phyloP scores from a whole-genome alignment of 2,329 filamentous ascomycete genomes.

The Coleophoma cylindrospora region DNA sequence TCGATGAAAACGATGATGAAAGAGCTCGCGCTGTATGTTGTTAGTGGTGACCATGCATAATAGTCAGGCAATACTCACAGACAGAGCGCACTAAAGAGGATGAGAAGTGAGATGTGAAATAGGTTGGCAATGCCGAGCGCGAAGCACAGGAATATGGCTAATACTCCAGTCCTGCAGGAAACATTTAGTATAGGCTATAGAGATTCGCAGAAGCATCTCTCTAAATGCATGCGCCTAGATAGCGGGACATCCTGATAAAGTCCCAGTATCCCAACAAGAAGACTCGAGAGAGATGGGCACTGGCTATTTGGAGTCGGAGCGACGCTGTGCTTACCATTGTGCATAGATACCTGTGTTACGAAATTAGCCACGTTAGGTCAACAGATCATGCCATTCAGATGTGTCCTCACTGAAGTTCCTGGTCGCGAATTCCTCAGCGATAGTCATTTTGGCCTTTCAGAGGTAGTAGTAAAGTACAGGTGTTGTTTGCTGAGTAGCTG shows the following conservation, averaged over 20 bases:
- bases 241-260: too few relatives aligned
- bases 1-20: slow-evolving; percentile 81
- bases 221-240: too few relatives aligned
- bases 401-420: slow-evolving; percentile 67
- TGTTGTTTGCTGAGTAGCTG: background rate
- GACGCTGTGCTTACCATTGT: slow-evolving; percentile 57
- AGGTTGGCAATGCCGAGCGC: slow-evolving; percentile 65
- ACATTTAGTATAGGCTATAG: too few relatives aligned
- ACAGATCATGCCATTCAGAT: background rate
- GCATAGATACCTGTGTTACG: slow-evolving; percentile 59
- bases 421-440: slow-evolving; percentile 68
- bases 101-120: slow-evolving; percentile 46
- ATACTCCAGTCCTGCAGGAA: slow-evolving; percentile 55
- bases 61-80: slow-evolving; percentile 36
- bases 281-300: too few relatives aligned
- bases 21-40: slow-evolving; percentile 51
- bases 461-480: slow-evolving; percentile 4
- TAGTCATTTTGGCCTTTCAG: slow-evolving; percentile 51
- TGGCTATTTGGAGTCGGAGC: too few relatives aligned
- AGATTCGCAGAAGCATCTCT: too few relatives aligned
- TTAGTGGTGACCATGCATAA: slow-evolving; percentile 4
- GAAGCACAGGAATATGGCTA: slow-evolving; percentile 67
- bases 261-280: too few relatives aligned
- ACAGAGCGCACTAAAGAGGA: slow-evolving; percentile 41
- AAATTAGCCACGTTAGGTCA: slow-evolving; percentile 14